Percentiles rank a stretch among this genome's conserved stretches.
These are phyloP conservation scores for Trichoderma orchidacearum DNA, from an alignment of 495 filamentous ascomycete species.

Conservation along the genomic window DNA sequence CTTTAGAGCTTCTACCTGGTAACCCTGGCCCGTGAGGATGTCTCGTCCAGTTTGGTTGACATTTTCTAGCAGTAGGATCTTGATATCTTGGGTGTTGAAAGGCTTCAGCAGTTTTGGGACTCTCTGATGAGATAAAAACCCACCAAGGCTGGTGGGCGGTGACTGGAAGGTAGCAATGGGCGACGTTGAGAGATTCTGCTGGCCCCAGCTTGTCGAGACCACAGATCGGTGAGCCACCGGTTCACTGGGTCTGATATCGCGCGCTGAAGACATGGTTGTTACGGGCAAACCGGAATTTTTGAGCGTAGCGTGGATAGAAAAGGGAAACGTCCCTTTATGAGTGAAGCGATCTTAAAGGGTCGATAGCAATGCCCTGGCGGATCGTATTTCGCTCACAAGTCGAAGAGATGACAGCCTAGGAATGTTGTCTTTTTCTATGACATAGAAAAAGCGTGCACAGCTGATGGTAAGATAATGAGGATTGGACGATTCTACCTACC, in stretches of 20 bases:
- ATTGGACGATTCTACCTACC: not conserved
- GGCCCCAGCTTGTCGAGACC: not conserved
- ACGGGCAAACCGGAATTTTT: not conserved
- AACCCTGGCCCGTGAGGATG: constrained; percentile 72
- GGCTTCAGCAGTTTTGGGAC: constrained; percentile 77
- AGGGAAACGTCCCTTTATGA: no score
- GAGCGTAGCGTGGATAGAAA: no score
- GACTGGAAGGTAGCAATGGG: constrained; percentile 54
- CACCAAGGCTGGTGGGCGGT: constrained; percentile 34
- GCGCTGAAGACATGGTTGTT: not conserved
- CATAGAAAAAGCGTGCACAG: no score
- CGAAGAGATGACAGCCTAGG: no score
- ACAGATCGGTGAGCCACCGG: not conserved
- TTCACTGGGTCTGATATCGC: not conserved
- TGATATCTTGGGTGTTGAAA: constrained; percentile 88
- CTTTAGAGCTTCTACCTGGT: constrained; percentile 90
- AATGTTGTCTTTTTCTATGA: no score
- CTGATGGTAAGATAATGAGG: no score
- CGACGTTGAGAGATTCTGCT: constrained; percentile 33
- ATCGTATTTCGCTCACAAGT: no score
- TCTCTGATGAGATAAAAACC: not conserved
- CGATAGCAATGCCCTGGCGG: no score
- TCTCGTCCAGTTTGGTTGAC: constrained; percentile 82
- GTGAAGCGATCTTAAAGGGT: no score
- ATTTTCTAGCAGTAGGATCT: constrained; percentile 91